These are phyloP conservation scores for Piromyces finnis DNA, from an alignment of 192 early-diverging fungal genomes.

Conservation along the genomic window DNA sequence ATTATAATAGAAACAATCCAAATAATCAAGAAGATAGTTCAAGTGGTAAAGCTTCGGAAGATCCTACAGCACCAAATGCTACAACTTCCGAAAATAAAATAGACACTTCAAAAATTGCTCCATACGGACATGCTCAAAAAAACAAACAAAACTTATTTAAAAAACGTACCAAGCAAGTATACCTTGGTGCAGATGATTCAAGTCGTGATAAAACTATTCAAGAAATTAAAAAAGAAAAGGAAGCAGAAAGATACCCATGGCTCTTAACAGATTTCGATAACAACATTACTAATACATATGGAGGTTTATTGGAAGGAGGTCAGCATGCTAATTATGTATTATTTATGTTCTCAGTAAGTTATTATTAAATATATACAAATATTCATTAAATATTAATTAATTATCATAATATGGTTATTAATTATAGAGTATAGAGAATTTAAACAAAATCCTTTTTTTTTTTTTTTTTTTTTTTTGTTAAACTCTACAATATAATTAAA, in stretches of 20 bases:
- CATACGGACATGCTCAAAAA: conserved; percentile 48
- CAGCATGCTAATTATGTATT: conserved; percentile 49
- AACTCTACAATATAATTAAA: too few relatives aligned
- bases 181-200: conserved; percentile 45
- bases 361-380: too few relatives aligned
- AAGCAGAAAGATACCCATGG: conserved; percentile 59
- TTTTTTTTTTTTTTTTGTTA: too few relatives aligned
- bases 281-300: conserved; percentile 30
- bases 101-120: conserved; percentile 49
- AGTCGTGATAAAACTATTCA: conserved; percentile 16
- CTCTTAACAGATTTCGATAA: conserved; percentile 57
- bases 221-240: conserved; percentile 23
- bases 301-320: conserved; percentile 49
- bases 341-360: conserved; percentile 26
- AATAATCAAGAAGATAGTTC: background rate
- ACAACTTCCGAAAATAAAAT: background rate
- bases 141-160: conserved; percentile 66
- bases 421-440: too few relatives aligned
- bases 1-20: background rate
- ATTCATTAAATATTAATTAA: too few relatives aligned
- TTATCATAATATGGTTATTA: too few relatives aligned
- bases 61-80: background rate
- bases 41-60: background rate
- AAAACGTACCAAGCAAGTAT: conserved; percentile 63
- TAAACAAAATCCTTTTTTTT: too few relatives aligned